Evolutionary conservation across 306 rosid genomes (phyloP), one percentile per base, ranked within the genome.

Genomic region (Inga leiocalycina): DNA sequence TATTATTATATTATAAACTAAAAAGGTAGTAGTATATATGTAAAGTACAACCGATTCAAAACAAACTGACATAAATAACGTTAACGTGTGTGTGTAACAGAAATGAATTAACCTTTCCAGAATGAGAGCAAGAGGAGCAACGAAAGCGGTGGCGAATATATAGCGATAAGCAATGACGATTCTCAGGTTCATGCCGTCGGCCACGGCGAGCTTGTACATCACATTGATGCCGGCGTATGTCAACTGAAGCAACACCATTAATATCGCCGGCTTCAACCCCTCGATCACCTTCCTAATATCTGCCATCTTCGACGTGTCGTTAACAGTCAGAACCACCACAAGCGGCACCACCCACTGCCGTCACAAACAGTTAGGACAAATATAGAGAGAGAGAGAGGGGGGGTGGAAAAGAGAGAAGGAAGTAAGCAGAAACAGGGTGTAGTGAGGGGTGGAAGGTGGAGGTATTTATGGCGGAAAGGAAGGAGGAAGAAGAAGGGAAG

Each of bases 141-240:
- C 79, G 82, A 93, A 88, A 71, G 81, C 80, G 0, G 98, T 82
- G 19, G 92, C 91, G 34, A 95, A 93, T 3, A 88, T 0, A 19
- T 88, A 87, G 24, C 98, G 97, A 37, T 91, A 95, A 13, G 98
- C 98, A 34, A 86, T 75, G 34, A 87, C 46, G 0, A 93, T 34
- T 70, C 82, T 87, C 34, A 86, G 8, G 69, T 39, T 89, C 97
- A 94, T 93, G 82, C 97, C 98, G 78, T 88, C 94, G 8, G 83
- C 71, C 2, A 80, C 77, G 4, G 88, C 94, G 3, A 92, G 65
- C 80, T 93, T 91, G 88, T 88, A 91, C 12, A 93, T 46, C 8
- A 94, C 51, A 56, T 90, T 94, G 15, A 87, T 84, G 9, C 87
- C 90, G 0, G 91, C 87, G 46, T 48, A 81, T 56, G 85, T 27